A percentile compares a stretch with the other conserved stretches of the same genome.
Evolutionary conservation across 495 filamentous ascomycete species (phyloP).

Genomic region (Apiosordaria backusii): DNA sequence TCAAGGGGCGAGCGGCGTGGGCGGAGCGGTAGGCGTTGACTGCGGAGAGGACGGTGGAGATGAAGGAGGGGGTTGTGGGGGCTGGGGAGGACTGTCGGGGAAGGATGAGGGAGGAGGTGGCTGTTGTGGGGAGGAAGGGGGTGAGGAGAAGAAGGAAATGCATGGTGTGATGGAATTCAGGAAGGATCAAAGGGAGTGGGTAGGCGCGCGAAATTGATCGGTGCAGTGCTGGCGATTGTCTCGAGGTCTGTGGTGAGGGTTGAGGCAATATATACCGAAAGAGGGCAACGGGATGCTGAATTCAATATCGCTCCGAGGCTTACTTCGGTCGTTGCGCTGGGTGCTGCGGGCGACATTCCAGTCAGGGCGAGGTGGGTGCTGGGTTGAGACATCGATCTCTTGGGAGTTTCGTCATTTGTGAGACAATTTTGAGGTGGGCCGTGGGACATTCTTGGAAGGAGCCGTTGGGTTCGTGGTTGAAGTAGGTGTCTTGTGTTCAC

Average conservation of each 20-base stretch:
- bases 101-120: neutral
- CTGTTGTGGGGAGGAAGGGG: neutral
- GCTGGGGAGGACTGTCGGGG: slow-evolving; percentile 12
- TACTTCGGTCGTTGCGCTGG: neutral
- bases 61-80: slow-evolving; percentile 18
- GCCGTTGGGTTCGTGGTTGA: neutral
- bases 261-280: neutral
- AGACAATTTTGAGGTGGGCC: neutral
- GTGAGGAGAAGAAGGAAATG: neutral
- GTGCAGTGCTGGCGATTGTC: neutral
- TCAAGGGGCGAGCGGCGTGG: slow-evolving; percentile 8
- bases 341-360: neutral
- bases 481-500: neutral
- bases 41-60: slow-evolving; percentile 11
- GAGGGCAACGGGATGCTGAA: neutral
- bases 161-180: neutral
- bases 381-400: neutral
- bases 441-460: neutral
- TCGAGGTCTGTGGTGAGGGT: neutral
- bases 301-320: too few species aligned
- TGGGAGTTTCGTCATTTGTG: neutral
- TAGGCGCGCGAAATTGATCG: neutral
- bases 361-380: neutral
- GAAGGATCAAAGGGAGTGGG: neutral
- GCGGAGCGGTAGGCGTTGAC: slow-evolving; percentile 19